These are phyloP conservation scores for Magnolia kwangsiensis DNA, from an alignment of 164 flowering plant species.

Conservation along the genomic window DNA sequence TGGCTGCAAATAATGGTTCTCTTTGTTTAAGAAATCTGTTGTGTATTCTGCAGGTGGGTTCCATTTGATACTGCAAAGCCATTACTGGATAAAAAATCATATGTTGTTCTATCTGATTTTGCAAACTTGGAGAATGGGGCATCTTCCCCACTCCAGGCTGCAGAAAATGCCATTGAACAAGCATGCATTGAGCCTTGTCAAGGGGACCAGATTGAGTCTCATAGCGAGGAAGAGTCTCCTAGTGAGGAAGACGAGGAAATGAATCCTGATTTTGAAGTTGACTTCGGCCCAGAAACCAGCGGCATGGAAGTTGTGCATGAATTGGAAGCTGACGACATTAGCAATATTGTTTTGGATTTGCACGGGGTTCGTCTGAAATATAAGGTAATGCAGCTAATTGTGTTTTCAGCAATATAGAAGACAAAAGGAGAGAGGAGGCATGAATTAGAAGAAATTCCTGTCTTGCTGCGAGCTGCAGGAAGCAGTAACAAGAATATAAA, in stretches of 20 bases:
- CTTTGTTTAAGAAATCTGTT: not conserved
- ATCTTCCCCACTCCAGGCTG: slow-evolving; percentile 20
- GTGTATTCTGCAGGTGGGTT: slow-evolving; percentile 67
- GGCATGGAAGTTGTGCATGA: slow-evolving; percentile 20
- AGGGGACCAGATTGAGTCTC: slow-evolving; percentile 39
- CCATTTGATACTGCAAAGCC: slow-evolving; percentile 62
- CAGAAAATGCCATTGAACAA: slow-evolving; percentile 28
- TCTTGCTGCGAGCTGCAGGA: not conserved
- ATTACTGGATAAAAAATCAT: slow-evolving; percentile 59
- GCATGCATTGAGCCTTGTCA: slow-evolving; percentile 26
- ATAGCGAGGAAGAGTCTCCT: slow-evolving; percentile 32
- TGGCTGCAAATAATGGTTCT: not conserved
- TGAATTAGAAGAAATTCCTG: not conserved
- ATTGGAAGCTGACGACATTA: slow-evolving; percentile 34
- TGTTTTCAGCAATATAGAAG: not conserved
- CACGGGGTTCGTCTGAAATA: slow-evolving; percentile 44
- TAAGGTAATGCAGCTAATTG: slow-evolving; percentile 43
- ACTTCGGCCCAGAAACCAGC: slow-evolving; percentile 34
- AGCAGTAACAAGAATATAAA: not conserved
- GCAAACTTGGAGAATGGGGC: slow-evolving; percentile 33
- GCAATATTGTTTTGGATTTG: slow-evolving; percentile 48
- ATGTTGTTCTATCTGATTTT: slow-evolving; percentile 67
- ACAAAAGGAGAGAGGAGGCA: not conserved
- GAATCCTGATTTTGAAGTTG: slow-evolving; percentile 47
- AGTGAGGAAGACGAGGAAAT: slow-evolving; percentile 51